Percentiles rank a stretch among this genome's conserved stretches.
Conservation (phyloP, 768 basidiomycete species). For the Kwoniella mangroviensis region DNA sequence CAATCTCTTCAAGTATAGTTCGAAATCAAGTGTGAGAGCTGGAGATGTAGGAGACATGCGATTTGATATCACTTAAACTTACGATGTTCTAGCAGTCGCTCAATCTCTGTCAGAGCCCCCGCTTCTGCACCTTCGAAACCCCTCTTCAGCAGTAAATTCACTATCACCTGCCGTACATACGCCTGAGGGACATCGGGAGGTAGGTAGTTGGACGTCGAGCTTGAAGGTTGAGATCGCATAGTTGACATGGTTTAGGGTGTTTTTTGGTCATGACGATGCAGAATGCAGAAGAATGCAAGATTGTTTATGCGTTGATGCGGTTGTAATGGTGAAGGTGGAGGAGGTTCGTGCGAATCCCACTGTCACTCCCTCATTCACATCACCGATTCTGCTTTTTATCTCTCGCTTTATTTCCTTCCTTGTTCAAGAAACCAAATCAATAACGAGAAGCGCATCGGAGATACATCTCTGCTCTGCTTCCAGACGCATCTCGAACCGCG, state of each 20-base stretch:
- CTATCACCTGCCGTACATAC: conserved; percentile 36
- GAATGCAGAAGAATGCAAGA: not conserved
- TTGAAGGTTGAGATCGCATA: conserved; percentile 7
- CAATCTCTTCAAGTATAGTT: no score
- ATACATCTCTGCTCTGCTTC: not conserved
- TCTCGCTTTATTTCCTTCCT: not conserved
- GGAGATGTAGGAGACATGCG: no score
- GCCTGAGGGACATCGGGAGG: conserved; percentile 26
- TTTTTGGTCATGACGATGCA: not conserved
- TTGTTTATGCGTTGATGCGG: not conserved
- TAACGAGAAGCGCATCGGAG: no score
- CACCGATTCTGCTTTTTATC: no score
- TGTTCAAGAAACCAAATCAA: no score
- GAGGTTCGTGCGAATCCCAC: conserved; percentile 11
- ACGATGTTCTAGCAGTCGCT: conserved; percentile 44
- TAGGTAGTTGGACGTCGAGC: conserved; percentile 16
- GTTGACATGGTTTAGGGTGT: conserved; percentile 5
- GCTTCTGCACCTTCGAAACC: conserved; percentile 50
- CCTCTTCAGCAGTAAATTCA: conserved; percentile 29
- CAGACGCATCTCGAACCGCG: no score
- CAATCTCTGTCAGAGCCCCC: conserved; percentile 46
- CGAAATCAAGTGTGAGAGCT: no score
- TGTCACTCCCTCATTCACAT: not conserved
- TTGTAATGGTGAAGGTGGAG: conserved; percentile 9
- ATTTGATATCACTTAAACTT: conserved; percentile 12